phyloP scores from a whole-genome alignment of 2,329 filamentous ascomycete genomes.

The Pestalotiopsis sp. region DNA sequence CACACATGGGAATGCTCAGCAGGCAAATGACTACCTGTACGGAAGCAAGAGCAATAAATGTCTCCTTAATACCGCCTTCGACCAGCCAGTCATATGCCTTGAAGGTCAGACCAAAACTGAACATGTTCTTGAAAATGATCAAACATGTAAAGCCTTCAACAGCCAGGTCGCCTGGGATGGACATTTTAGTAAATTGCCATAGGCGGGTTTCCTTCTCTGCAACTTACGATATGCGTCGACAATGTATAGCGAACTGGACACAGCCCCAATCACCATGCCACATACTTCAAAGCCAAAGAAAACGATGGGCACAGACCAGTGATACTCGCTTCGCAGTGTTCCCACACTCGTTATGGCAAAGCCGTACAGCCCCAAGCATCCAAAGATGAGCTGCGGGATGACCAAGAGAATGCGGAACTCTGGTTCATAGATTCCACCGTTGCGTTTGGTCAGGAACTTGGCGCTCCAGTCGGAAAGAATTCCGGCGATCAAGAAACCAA shows the following conservation, averaged over 20 bases:
- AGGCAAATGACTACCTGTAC: slow-evolving; percentile 79
- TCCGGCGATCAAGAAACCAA: slow-evolving; percentile 78
- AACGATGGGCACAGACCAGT: slow-evolving; percentile 74
- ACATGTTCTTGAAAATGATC: slow-evolving; percentile 93
- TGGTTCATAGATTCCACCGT: slow-evolving; percentile 84
- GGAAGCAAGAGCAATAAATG: slow-evolving; percentile 72
- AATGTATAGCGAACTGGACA: slow-evolving; percentile 84
- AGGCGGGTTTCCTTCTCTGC: not conserved
- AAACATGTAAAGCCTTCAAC: slow-evolving; percentile 89
- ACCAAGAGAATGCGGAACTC: slow-evolving; percentile 87
- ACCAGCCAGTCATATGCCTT: slow-evolving; percentile 85
- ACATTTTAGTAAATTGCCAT: slow-evolving; percentile 11
- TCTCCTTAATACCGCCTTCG: slow-evolving; percentile 58
- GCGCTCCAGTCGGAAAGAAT: slow-evolving; percentile 74
- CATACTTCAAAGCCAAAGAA: slow-evolving; percentile 85
- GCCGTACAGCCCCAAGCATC: slow-evolving; percentile 78
- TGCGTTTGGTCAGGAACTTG: slow-evolving; percentile 69
- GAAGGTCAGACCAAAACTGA: slow-evolving; percentile 84
- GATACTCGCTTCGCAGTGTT: slow-evolving; percentile 56
- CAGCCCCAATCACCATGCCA: slow-evolving; percentile 90
- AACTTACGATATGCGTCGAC: slow-evolving; percentile 85
- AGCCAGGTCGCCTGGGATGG: slow-evolving; percentile 64
- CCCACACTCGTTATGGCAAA: slow-evolving; percentile 76
- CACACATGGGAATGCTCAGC: slow-evolving; percentile 77
- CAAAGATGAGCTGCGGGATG: slow-evolving; percentile 78